Conservation (phyloP, 306 rosid genomes). For the Dryas alaskensis region DNA sequence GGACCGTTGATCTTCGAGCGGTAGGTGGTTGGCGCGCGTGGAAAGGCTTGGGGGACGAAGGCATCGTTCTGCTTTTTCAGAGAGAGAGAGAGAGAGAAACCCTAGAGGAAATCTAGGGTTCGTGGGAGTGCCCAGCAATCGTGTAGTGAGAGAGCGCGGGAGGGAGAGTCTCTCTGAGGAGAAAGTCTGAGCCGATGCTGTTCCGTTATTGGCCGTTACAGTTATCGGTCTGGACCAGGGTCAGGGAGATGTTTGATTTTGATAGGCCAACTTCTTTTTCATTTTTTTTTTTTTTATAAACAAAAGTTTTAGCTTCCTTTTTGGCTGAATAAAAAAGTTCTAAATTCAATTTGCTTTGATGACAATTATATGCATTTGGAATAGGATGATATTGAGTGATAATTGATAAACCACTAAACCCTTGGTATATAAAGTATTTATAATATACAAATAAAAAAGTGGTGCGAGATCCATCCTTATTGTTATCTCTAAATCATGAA, state of each 20-base stretch:
- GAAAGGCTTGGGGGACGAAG: slow-evolving; percentile 55
- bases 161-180: background rate
- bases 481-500: too few relatives aligned
- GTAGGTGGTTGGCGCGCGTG: slow-evolving; percentile 42
- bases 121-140: background rate
- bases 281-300: background rate
- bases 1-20: slow-evolving; percentile 48
- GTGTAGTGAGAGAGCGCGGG: background rate
- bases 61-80: slow-evolving; percentile 34
- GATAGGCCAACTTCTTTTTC: background rate
- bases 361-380: too few relatives aligned
- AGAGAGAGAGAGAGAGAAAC: background rate
- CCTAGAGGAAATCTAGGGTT: slow-evolving; percentile 28
- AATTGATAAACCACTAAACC: too few relatives aligned
- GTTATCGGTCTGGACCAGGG: background rate
- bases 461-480: too few relatives aligned
- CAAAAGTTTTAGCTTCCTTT: too few relatives aligned
- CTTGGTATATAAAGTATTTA: too few relatives aligned
- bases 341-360: too few relatives aligned
- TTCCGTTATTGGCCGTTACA: slow-evolving; percentile 6
- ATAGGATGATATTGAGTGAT: too few relatives aligned
- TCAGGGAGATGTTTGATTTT: background rate
- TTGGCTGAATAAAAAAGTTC: too few relatives aligned
- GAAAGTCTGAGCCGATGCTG: background rate
- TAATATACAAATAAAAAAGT: too few relatives aligned